Evolutionary conservation across 2,329 filamentous ascomycete species (phyloP).

Genomic region (Penicillium aurantiogriseum): DNA sequence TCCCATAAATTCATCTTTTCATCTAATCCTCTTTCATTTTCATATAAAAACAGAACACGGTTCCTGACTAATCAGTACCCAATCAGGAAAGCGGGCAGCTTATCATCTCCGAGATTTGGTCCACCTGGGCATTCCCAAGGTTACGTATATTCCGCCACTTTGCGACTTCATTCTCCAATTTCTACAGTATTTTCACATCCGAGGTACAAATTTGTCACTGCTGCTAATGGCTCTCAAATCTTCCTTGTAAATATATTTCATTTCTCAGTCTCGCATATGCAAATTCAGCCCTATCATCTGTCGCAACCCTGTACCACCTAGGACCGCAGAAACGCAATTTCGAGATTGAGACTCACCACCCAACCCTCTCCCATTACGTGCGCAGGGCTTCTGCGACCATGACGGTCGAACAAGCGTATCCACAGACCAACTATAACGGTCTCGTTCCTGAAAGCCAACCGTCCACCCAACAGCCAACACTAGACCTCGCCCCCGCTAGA

Average conservation of each 20-base stretch:
- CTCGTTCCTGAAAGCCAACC: not conserved
- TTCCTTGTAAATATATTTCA: not conserved
- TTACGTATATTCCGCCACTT: constrained; percentile 1
- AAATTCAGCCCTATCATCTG: not conserved
- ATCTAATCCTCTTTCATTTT: not conserved
- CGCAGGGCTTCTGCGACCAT: constrained; percentile 10
- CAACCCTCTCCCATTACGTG: not conserved
- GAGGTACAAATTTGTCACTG: not conserved
- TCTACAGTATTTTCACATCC: not conserved
- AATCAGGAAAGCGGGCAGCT: not conserved
- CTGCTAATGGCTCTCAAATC: not conserved
- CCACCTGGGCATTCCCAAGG: not conserved
- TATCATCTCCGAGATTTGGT: not conserved
- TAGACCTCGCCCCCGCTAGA: not conserved
- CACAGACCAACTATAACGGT: not conserved
- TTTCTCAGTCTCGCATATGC: not conserved
- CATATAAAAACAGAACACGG: not conserved
- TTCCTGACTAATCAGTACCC: not conserved
- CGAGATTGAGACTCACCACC: not conserved
- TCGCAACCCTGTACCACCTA: constrained; percentile 7
- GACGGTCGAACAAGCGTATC: constrained; percentile 16
- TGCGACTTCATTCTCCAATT: not conserved
- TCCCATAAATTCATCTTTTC: constrained; percentile 5
- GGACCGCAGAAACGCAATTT: constrained; percentile 11
- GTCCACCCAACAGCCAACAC: not conserved